phyloP scores from a whole-genome alignment of 2,329 filamentous ascomycete species.

The Chaetothyriales sp. region DNA sequence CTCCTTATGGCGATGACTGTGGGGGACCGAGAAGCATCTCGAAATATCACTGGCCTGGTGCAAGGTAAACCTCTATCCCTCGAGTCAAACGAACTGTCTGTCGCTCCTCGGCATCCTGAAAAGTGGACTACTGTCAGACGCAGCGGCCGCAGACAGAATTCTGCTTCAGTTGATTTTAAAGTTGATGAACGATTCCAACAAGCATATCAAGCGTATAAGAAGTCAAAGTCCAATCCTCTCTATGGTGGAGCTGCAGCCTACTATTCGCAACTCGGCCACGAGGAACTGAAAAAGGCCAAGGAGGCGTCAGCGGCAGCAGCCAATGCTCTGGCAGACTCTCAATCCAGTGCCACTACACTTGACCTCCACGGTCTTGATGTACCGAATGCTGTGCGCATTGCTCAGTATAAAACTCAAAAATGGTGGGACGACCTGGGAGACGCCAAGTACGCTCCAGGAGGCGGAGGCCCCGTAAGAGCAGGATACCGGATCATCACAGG shows the following conservation, averaged over 20 bases:
- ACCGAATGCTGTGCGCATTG: slow-evolving; percentile 64
- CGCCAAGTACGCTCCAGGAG: slow-evolving; percentile 36
- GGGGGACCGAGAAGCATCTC: background rate
- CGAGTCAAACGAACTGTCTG: slow-evolving; percentile 9
- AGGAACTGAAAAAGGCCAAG: slow-evolving; percentile 44
- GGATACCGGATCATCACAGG: slow-evolving; percentile 69
- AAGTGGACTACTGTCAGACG: background rate
- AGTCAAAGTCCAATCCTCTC: slow-evolving; percentile 52
- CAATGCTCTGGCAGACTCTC: slow-evolving; percentile 51
- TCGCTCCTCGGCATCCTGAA: slow-evolving; percentile 8
- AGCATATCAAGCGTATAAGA: slow-evolving; percentile 43
- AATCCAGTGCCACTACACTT: slow-evolving; percentile 46
- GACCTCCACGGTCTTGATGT: slow-evolving; percentile 80
- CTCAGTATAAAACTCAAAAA: slow-evolving; percentile 45
- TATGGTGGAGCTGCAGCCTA: slow-evolving; percentile 62
- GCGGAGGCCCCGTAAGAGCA: slow-evolving; percentile 31
- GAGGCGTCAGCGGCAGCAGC: slow-evolving; percentile 50
- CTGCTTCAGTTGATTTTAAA: slow-evolving; percentile 32
- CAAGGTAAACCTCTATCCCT: slow-evolving; percentile 29
- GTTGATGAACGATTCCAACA: slow-evolving; percentile 39
- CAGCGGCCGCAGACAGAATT: slow-evolving; percentile 22
- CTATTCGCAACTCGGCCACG: slow-evolving; percentile 56
- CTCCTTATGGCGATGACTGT: slow-evolving; percentile 40
- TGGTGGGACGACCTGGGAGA: slow-evolving; percentile 72
- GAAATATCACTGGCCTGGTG: slow-evolving; percentile 21